Percentiles rank a stretch among this genome's conserved stretches.
Evolutionary conservation across 2,329 filamentous ascomycete species (phyloP).

Genomic region (Phaeosphaeria sp.): DNA sequence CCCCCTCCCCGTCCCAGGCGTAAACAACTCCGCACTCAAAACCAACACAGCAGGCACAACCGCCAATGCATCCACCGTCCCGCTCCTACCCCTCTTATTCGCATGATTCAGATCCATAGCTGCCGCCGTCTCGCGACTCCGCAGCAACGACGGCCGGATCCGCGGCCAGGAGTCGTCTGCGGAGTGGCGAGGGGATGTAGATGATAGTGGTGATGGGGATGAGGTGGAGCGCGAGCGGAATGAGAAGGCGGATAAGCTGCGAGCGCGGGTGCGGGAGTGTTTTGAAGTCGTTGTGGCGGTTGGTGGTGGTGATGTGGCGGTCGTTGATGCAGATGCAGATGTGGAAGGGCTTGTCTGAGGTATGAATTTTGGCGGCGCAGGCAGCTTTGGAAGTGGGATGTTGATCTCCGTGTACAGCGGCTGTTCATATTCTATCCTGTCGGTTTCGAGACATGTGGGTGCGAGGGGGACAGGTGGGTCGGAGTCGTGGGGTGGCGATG

Average conservation of each 20-base stretch:
- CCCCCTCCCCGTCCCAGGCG: constrained; percentile 24
- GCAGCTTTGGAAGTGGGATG: constrained; percentile 37
- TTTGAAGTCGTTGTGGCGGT: neutral
- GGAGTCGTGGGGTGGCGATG: neutral
- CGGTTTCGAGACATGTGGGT: neutral
- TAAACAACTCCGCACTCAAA: constrained; percentile 45
- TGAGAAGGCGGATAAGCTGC: constrained; percentile 31
- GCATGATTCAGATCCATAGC: constrained; percentile 33
- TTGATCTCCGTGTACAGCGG: constrained; percentile 45
- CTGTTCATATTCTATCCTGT: constrained; percentile 17
- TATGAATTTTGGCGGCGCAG: constrained; percentile 14
- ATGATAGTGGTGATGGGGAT: constrained; percentile 10
- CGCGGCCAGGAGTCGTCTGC: neutral
- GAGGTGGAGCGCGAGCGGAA: constrained; percentile 32
- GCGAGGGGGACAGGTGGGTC: neutral
- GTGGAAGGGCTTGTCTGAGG: constrained; percentile 3
- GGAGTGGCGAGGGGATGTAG: neutral
- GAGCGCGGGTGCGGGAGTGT: constrained; percentile 23
- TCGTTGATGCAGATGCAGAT: neutral
- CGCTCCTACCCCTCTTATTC: constrained; percentile 25
- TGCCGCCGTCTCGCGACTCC: constrained; percentile 27
- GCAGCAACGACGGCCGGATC: constrained; percentile 26
- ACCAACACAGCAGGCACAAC: constrained; percentile 45
- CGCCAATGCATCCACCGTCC: constrained; percentile 43
- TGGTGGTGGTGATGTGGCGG: constrained; percentile 5